Percentiles rank a stretch among this genome's conserved stretches.
Conservation (phyloP, 1,284 basidiomycete species). For the Leccinum griseonigrum region DNA sequence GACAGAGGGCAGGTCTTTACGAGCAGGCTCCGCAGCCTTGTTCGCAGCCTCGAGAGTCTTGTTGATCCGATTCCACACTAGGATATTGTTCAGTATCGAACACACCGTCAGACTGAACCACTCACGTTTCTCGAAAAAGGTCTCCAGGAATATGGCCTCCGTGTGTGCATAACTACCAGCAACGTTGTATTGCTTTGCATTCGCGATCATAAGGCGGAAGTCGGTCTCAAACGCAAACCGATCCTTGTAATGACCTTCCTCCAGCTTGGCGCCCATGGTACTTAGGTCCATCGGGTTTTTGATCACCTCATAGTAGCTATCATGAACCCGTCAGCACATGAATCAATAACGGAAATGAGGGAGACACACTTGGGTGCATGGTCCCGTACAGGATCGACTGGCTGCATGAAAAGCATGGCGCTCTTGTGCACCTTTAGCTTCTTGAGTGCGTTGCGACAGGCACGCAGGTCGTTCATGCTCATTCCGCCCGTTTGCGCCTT, state of each 20-base stretch:
- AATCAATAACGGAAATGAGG: slow-evolving; percentile 25
- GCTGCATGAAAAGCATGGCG: slow-evolving; percentile 74
- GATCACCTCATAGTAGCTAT: slow-evolving; percentile 87
- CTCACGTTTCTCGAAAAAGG: slow-evolving; percentile 84
- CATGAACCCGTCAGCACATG: neutral
- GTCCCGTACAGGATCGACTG: slow-evolving; percentile 89
- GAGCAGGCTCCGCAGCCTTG: slow-evolving; percentile 36
- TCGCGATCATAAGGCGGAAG: slow-evolving; percentile 85
- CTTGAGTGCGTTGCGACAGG: slow-evolving; percentile 79
- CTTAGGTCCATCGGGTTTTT: slow-evolving; percentile 94
- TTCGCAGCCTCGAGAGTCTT: slow-evolving; percentile 62
- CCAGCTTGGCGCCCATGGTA: slow-evolving; percentile 86
- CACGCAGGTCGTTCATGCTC: slow-evolving; percentile 76
- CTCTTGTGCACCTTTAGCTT: slow-evolving; percentile 77
- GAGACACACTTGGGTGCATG: slow-evolving; percentile 71
- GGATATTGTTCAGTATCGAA: slow-evolving; percentile 4
- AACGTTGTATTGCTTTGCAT: slow-evolving; percentile 87
- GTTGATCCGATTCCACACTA: slow-evolving; percentile 76
- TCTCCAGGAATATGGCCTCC: slow-evolving; percentile 76
- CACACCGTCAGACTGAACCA: slow-evolving; percentile 13
- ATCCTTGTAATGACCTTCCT: slow-evolving; percentile 84
- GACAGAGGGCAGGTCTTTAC: slow-evolving; percentile 30
- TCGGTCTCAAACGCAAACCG: slow-evolving; percentile 85
- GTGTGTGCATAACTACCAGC: slow-evolving; percentile 73
- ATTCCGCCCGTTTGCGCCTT: slow-evolving; percentile 83